phyloP scores from a whole-genome alignment of 1,139 yeast genomes.

The Ogataea hybrid region DNA sequence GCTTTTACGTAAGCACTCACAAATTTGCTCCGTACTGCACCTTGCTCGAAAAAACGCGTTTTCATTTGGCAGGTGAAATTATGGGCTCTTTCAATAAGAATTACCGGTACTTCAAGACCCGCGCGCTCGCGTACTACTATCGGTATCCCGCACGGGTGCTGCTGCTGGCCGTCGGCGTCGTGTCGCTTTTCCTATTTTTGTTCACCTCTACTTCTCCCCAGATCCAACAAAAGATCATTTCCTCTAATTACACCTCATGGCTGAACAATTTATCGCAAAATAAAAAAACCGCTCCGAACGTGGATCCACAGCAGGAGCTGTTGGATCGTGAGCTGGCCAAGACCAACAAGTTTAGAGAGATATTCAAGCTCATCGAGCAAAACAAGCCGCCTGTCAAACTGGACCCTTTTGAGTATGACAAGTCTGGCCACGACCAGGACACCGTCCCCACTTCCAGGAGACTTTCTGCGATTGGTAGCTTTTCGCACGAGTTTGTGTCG shows the following conservation, averaged over 20 bases:
- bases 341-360: slow-evolving; percentile 18
- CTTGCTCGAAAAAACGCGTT: not conserved
- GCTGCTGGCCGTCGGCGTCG: slow-evolving; percentile 4
- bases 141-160: slow-evolving; percentile 13
- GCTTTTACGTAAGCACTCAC: slow-evolving; percentile 1
- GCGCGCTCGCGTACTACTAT: slow-evolving; percentile 14
- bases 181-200: slow-evolving; percentile 9
- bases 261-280: slow-evolving; percentile 11
- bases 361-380: slow-evolving; percentile 21
- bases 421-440: too few relatives aligned
- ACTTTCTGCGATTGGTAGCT: too few relatives aligned
- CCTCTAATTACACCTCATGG: slow-evolving; percentile 24
- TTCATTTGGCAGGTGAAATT: not conserved
- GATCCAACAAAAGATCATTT: slow-evolving; percentile 17
- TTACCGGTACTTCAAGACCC: slow-evolving; percentile 18
- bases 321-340: slow-evolving; percentile 13
- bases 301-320: slow-evolving; percentile 11
- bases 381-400: slow-evolving; percentile 16
- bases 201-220: slow-evolving; percentile 14
- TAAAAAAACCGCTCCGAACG: not conserved
- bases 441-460: too few relatives aligned
- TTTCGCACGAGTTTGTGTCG: too few relatives aligned
- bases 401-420: too few relatives aligned
- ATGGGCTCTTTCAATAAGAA: slow-evolving; percentile 17
- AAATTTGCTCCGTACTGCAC: not conserved